Base-by-base conservation (phyloP, 306 rosid species). In the Sicyos edulis region DNA sequence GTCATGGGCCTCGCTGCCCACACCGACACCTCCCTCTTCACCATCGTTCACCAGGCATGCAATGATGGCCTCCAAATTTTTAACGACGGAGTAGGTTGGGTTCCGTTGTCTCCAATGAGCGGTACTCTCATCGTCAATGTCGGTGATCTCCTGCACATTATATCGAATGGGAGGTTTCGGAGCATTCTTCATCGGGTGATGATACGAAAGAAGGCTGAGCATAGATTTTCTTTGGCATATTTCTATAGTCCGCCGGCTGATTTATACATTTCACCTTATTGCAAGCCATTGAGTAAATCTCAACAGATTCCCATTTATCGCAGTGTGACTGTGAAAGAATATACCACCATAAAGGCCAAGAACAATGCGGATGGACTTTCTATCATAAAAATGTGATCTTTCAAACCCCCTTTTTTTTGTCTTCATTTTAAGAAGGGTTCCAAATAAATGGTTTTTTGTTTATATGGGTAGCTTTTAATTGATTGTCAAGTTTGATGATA, bases 1-100 rank as follows among this genome's bases (percentile, higher is more conserved):
- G 87, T 81, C 53, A 81, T 86, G 82, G 95, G 95, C 75, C 13
- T 88, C 40, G 86, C 85, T 34, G 80, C 87, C 22, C 91, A 84
- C 26, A 82, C 86, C 0, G 91, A 86, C 82, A 75, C 91, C 7
- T 83, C 90, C 3, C 2, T 86, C 20, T 66, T 86, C 52, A 88
- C 95, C 44, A 22, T 86, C 45, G 59, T 86, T 0, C 15, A 76
- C 76, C 91, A 82, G 59, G 52, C 73, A 3, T 20, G 1, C 21
- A 57, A 29, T 3, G n/a, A 12, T 0, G 95, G 91, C 11, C 78
- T 86, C 53, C 81, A 84, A 45, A 65, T 86, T 40, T 56, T 49
- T 1, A 1, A 19, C 54, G 82, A 82, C 0, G 80, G 58, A 0
- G 10, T 47, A 10, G 79, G 80, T 26, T 88, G 95, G 91, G 42